Conservation (phyloP, 2,329 filamentous ascomycete species). For the Knufia fluminis region DNA sequence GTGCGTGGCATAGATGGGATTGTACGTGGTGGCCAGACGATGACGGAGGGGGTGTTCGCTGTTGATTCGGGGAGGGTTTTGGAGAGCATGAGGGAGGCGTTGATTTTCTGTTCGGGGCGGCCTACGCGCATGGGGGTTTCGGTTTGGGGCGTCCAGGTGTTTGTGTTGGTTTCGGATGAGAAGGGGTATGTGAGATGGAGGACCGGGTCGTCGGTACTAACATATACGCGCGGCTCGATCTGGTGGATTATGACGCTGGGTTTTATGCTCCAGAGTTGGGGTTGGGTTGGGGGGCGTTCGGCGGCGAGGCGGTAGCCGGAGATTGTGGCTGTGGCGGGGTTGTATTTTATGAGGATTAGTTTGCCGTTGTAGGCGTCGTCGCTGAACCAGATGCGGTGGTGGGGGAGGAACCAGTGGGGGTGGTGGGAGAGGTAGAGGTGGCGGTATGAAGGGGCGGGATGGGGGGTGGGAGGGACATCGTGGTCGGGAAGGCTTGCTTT, state of each 20-base stretch:
- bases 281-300: slow-evolving; percentile 45
- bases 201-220: slow-evolving; percentile 68
- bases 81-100: slow-evolving; percentile 55
- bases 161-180: background rate
- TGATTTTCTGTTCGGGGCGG: slow-evolving; percentile 17
- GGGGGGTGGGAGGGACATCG: slow-evolving; percentile 41
- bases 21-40: slow-evolving; percentile 66
- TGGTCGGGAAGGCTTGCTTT: slow-evolving; percentile 56
- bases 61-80: slow-evolving; percentile 37
- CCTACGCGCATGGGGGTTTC: slow-evolving; percentile 41
- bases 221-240: slow-evolving; percentile 59
- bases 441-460: slow-evolving; percentile 54
- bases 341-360: slow-evolving; percentile 67
- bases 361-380: slow-evolving; percentile 65
- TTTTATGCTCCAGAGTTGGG: slow-evolving; percentile 58
- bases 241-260: slow-evolving; percentile 58
- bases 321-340: slow-evolving; percentile 63
- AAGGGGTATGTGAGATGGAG: slow-evolving; percentile 43
- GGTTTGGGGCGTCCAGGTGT: background rate
- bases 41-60: slow-evolving; percentile 31
- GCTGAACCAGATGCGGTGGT: slow-evolving; percentile 75
- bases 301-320: slow-evolving; percentile 71
- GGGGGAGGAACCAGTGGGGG: slow-evolving; percentile 74
- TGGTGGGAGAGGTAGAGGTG: slow-evolving; percentile 66
- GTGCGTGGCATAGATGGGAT: slow-evolving; percentile 57